Base-by-base conservation (phyloP, 306 rosid species). In the Trifolium dubium region DNA sequence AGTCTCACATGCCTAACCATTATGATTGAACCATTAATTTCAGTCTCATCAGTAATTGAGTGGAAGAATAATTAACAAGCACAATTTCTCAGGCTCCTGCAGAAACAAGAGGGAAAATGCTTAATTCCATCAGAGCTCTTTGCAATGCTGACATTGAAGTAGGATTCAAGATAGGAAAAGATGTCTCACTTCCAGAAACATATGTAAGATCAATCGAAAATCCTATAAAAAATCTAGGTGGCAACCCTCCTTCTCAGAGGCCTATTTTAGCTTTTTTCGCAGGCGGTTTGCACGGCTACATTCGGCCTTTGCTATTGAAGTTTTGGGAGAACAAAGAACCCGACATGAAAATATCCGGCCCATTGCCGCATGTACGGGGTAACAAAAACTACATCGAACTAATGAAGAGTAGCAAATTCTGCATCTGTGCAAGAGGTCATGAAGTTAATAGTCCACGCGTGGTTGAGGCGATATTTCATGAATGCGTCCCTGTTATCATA, bases 401-500 rank as follows among this genome's bases (percentile, higher is more conserved):
- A 72, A 90, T 95, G 98, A 92, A 85, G 90, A 90, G 77, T 80
- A 92, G 98, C 88, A 92, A 87, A 75, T 95, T 81, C 82, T 95
- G 99, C 79, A 90, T 95, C 4, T 95, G 99, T 30, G 96, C 98
- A 30, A 90, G 90, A 76, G 99, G 99, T 1, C 96, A 86, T 4
- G 99, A 95, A 75, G 99, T 95, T 46, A 92, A 95, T 77, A 95
- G 99, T 55, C 98, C 98, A 0, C 83, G 99, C 10, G 93, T 92
- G 58, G 98, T 95, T 10, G 99, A 95, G 76, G 84, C 98, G 59
- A 88, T 95, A 69, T 80, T 85, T 80, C 78, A 86, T 4, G 98
- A 92, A 76, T 92, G 99, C 43, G 76, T 95, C 74, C 99, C 99
- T 0, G 98, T 95, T 53, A 90, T 95, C 71, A 85, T 95, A 85